These are phyloP conservation scores for Diversispora eburnea DNA, from an alignment of 192 early-diverging fungal genomes.

Conservation along the genomic window DNA sequence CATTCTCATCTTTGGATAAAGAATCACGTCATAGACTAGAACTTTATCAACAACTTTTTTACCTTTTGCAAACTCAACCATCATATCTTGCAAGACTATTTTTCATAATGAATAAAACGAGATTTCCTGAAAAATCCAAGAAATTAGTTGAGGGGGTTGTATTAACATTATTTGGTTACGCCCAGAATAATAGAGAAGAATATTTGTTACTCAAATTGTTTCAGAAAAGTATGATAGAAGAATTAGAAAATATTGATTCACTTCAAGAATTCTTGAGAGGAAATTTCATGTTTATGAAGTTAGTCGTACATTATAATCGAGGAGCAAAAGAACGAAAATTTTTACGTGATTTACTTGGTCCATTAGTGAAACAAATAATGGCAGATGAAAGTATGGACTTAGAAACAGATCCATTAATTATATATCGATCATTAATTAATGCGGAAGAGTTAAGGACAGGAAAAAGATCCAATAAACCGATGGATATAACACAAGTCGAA, in stretches of 20 bases:
- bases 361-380: constrained; percentile 77
- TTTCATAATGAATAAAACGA: constrained; percentile 83
- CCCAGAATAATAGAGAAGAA: constrained; percentile 94
- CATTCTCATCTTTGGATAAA: constrained; percentile 79
- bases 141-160: constrained; percentile 89
- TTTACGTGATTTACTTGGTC: constrained; percentile 78
- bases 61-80: constrained; percentile 95
- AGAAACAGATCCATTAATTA: constrained; percentile 80
- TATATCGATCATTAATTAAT: constrained; percentile 84
- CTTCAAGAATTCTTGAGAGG: constrained; percentile 90
- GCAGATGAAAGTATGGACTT: constrained; percentile 76
- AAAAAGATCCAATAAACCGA: constrained; percentile 66
- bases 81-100: constrained; percentile 84
- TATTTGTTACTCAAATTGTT: constrained; percentile 93
- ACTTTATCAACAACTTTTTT: constrained; percentile 92
- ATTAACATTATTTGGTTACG: constrained; percentile 93
- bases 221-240: constrained; percentile 83
- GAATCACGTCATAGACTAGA: constrained; percentile 72
- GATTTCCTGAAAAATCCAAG: constrained; percentile 57
- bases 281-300: constrained; percentile 96
- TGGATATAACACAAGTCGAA: constrained; percentile 75
- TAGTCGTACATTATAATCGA: constrained; percentile 92
- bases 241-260: constrained; percentile 78
- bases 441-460: constrained; percentile 90
- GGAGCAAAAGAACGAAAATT: constrained; percentile 94